phyloP scores from a whole-genome alignment of 345 rosid species.

The Populus tremula region DNA sequence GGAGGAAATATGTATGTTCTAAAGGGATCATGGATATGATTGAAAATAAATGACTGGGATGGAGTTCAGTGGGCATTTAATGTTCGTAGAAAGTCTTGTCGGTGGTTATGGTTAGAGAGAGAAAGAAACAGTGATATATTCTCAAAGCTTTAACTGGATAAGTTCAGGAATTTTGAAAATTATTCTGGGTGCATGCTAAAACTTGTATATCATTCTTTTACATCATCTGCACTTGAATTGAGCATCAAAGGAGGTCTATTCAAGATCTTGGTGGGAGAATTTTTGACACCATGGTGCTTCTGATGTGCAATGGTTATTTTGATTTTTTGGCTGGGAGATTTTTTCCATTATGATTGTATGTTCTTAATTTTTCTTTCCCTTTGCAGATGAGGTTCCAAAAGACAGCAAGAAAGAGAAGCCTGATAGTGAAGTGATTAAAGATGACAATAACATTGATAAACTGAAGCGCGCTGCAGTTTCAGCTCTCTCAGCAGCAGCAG shows the following conservation, averaged over 20 bases:
- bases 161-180: background rate
- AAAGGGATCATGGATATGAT: background rate
- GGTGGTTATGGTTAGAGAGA: background rate
- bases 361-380: conserved; percentile 7
- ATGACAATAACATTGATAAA: conserved; percentile 49
- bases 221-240: background rate
- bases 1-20: background rate
- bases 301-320: background rate
- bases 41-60: background rate
- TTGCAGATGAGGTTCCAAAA: conserved; percentile 32
- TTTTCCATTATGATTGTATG: conserved; percentile 1
- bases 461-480: conserved; percentile 74
- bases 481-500: conserved; percentile 91
- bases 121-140: background rate
- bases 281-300: background rate
- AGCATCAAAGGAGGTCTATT: background rate
- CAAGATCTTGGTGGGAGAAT: background rate
- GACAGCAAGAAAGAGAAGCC: conserved; percentile 39
- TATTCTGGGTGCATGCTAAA: background rate
- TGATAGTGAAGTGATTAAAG: conserved; percentile 42
- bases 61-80: background rate
- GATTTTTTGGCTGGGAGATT: background rate
- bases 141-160: background rate
- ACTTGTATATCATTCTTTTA: background rate
- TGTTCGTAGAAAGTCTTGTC: background rate